Evolutionary conservation across 192 early-diverging fungal genomes (phyloP), one percentile per base, ranked within the genome.

Genomic region (Gamsiella multidivaricata): DNA sequence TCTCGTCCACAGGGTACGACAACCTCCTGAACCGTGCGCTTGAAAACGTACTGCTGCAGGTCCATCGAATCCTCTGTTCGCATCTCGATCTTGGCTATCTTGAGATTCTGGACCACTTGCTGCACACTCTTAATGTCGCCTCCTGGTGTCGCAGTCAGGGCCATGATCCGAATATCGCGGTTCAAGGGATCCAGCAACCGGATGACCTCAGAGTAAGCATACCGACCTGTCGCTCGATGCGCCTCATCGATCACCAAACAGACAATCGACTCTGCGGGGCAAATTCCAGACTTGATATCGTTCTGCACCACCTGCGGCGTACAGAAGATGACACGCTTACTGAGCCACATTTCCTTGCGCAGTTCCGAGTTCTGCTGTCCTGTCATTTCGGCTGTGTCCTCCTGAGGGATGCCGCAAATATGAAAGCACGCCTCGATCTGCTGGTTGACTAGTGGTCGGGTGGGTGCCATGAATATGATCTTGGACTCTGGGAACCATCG

Each of bases 201-300:
- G 5, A 98, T 76, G 10, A 91, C 92, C 51, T 92, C 88, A 20
- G 88, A 84, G 59, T 95, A 97, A 0, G 96, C 90, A 56, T 96
- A 92, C 14, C 90, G 86, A 8, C 96, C 96, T 1, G 89, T 92
- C 6, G 95, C 94, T 10, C 91, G 81, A 74, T 98, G 96, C 0
- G 96, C 96, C 69, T 98, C 96, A 55, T 98, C 96, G 7, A 97
- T 82, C 9, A 98, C 94, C n/a, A 96, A 22, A 41, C 85, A 84
- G 0, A 81, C 73, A 41, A 97, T 83, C 11, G 88, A 74, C 25
- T 84, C 70, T 7, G 90, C 87, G 15, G 91, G 88, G 61, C 93
- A 94, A 12, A 85, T 87, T 5, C 85, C 88, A 0, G 80, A 65
- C 6, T 85, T 83, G 23, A 98, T 62, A 64, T 98, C 96, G 70